Evolutionary conservation across 257 asterid genomes (phyloP).

Genomic region (Nicotiana benthamiana): DNA sequence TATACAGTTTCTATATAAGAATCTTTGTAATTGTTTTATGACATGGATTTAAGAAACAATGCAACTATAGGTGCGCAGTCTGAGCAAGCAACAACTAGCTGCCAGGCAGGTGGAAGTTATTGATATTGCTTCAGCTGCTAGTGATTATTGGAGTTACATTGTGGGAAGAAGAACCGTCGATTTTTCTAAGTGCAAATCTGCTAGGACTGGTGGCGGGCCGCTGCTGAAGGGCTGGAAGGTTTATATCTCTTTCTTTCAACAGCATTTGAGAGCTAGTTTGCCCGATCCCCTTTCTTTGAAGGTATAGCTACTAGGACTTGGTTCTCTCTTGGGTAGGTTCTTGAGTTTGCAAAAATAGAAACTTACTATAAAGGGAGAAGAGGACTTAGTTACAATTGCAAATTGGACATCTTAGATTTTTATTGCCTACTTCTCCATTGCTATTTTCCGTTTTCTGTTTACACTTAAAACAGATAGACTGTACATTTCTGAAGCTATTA

Average conservation of each 20-base stretch:
- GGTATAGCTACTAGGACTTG: neutral
- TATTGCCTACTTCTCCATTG: neutral
- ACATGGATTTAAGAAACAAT: neutral
- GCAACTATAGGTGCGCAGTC: slow-evolving; percentile 54
- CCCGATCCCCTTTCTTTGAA: neutral
- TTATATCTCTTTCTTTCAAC: slow-evolving; percentile 10
- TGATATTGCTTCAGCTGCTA: slow-evolving; percentile 53
- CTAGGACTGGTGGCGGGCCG: slow-evolving; percentile 66
- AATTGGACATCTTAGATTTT: neutral
- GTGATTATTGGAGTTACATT: slow-evolving; percentile 78
- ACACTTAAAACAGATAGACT: neutral
- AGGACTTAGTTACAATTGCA: neutral
- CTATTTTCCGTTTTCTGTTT: neutral
- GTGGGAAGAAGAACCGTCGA: slow-evolving; percentile 49
- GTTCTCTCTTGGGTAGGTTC: neutral
- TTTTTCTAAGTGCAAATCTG: slow-evolving; percentile 56
- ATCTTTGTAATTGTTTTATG: neutral
- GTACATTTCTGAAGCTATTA: neutral
- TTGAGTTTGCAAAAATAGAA: neutral
- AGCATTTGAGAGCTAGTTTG: neutral
- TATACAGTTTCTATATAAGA: neutral
- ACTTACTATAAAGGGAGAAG: neutral
- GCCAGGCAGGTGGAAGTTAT: slow-evolving; percentile 57
- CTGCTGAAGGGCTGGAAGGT: slow-evolving; percentile 84
- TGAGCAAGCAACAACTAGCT: slow-evolving; percentile 52